phyloP scores from a whole-genome alignment of 805 yeast genomes.

The Nakazawaea pomicola region DNA sequence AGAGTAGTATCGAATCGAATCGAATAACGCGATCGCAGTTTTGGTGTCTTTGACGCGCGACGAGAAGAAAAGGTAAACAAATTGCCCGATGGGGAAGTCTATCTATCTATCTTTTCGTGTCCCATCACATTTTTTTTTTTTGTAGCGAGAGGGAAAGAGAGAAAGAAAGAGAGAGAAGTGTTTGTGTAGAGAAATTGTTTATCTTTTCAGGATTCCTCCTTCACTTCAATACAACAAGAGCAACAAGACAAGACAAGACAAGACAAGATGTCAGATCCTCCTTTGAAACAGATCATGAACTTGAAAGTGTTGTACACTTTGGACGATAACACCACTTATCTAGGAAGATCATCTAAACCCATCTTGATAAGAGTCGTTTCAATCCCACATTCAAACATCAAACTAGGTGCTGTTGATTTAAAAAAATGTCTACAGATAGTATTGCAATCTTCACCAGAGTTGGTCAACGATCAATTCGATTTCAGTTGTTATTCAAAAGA shows the following conservation, averaged over 20 bases:
- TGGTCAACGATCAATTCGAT: constrained; percentile 35
- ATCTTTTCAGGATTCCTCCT: no score
- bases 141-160: no score
- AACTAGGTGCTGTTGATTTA: constrained; percentile 39
- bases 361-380: constrained; percentile 35
- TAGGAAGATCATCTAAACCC: constrained; percentile 33
- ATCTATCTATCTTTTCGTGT: no score
- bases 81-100: no score
- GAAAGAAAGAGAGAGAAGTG: no score
- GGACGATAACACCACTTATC: constrained; percentile 36
- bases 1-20: no score
- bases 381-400: constrained; percentile 32
- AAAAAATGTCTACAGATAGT: constrained; percentile 40
- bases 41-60: no score
- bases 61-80: no score
- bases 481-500: constrained; percentile 43
- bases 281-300: constrained; percentile 11
- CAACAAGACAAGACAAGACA: background rate
- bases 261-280: background rate
- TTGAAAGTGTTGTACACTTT: constrained; percentile 36
- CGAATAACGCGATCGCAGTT: no score
- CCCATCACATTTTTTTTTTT: no score
- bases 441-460: constrained; percentile 41
- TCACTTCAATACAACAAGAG: constrained; percentile 1
- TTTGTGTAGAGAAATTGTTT: no score